phyloP scores from a whole-genome alignment of 2,329 filamentous ascomycete species.

The Sporothrix mexicana region DNA sequence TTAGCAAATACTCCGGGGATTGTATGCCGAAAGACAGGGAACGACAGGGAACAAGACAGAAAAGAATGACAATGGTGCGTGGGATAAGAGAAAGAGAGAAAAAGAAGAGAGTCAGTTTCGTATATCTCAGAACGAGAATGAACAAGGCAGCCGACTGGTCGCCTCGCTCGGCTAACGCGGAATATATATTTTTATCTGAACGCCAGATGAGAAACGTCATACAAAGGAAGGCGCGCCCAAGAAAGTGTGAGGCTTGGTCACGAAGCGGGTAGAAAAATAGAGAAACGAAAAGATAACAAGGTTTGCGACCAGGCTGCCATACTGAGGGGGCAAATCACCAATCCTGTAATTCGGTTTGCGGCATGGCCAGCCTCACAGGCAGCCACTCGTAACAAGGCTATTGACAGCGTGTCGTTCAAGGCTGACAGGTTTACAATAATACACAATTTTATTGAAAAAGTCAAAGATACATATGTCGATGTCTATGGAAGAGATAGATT shows the following conservation, averaged over 20 bases:
- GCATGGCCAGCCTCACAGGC: slow-evolving; percentile 21
- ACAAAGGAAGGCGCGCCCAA: neutral
- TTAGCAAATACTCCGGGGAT: neutral
- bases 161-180: slow-evolving; percentile 19
- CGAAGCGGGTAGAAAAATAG: too few species aligned
- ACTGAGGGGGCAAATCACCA: neutral
- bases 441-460: neutral
- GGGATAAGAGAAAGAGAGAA: neutral
- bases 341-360: neutral
- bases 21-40: neutral
- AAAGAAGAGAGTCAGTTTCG: neutral
- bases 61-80: neutral
- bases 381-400: slow-evolving; percentile 19
- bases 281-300: neutral
- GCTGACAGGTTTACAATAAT: neutral
- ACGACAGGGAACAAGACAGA: neutral
- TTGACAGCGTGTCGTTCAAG: neutral
- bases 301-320: slow-evolving; percentile 9
- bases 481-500: too few species aligned
- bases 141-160: slow-evolving; percentile 5
- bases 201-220: neutral
- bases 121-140: neutral
- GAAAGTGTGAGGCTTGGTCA: neutral
- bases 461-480: neutral
- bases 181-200: neutral